Percentiles rank a stretch among this genome's conserved stretches.
Conservation (phyloP, 176 grass and related monocot genomes). For the Zoysia japonica region DNA sequence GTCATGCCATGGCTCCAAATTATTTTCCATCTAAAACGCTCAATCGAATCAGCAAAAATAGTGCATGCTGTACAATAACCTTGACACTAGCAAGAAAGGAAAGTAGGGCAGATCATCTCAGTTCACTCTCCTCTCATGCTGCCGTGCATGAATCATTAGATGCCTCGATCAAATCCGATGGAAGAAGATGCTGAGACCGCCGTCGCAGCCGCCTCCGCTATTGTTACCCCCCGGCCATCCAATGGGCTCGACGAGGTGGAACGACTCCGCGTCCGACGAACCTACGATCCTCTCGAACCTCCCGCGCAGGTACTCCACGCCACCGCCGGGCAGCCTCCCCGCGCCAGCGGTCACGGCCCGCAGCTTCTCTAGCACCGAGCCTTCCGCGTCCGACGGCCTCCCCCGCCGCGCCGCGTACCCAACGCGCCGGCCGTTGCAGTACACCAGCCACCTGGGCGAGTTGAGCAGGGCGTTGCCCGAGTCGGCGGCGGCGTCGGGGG, state of each 20-base stretch:
- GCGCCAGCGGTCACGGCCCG: slow-evolving; percentile 48
- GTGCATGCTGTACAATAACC: too few species aligned
- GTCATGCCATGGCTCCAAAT: too few species aligned
- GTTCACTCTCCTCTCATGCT: too few species aligned
- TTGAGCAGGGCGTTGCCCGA: slow-evolving; percentile 19
- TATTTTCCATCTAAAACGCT: too few species aligned
- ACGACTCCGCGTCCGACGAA: slow-evolving; percentile 54
- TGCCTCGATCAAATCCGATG: slow-evolving; percentile 28
- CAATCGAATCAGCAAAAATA: too few species aligned
- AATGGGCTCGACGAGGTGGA: slow-evolving; percentile 50
- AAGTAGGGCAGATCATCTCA: too few species aligned
- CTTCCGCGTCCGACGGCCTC: slow-evolving; percentile 47
- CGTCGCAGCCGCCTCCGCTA: not conserved
- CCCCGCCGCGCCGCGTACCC: slow-evolving; percentile 46
- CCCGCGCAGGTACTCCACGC: slow-evolving; percentile 48
- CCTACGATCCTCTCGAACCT: slow-evolving; percentile 54
- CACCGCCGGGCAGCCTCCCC: slow-evolving; percentile 42
- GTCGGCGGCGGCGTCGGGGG: not conserved
- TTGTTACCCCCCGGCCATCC: slow-evolving; percentile 22
- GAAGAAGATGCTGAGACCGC: slow-evolving; percentile 64
- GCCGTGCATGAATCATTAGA: too few species aligned
- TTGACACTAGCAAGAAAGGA: too few species aligned
- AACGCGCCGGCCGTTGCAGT: slow-evolving; percentile 48
- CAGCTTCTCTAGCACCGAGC: slow-evolving; percentile 43
- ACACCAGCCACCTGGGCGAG: slow-evolving; percentile 50